These are phyloP conservation scores for Cadophora sp. DNA, from an alignment of 2,329 filamentous ascomycete species.

Conservation along the genomic window DNA sequence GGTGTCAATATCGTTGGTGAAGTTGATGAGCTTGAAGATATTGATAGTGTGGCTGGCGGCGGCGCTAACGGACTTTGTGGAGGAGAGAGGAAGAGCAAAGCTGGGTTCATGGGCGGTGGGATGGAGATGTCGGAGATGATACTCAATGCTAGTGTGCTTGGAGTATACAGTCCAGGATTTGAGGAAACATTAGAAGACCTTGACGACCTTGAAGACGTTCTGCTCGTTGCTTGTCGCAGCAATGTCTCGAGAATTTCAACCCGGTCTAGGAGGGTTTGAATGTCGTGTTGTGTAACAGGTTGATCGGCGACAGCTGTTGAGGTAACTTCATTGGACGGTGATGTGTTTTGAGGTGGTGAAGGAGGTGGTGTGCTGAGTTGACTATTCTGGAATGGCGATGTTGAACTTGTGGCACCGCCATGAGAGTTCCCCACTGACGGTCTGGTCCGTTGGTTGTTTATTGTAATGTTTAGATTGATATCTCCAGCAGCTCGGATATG, in stretches of 20 bases:
- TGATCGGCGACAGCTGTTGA: background rate
- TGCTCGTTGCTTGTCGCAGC: background rate
- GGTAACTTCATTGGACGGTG: background rate
- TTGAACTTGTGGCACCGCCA: background rate
- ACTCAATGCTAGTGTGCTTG: background rate
- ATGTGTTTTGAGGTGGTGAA: background rate
- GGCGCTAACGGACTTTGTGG: background rate
- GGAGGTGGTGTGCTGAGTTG: background rate
- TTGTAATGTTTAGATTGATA: background rate
- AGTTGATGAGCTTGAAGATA: background rate
- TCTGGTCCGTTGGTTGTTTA: background rate
- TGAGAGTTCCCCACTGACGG: background rate
- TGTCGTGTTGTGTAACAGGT: background rate
- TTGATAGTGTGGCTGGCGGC: background rate
- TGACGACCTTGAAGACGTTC: background rate
- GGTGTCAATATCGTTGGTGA: slow-evolving; percentile 5
- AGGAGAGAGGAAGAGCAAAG: background rate
- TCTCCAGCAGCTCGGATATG: background rate
- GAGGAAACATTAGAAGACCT: background rate
- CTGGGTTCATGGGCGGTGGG: background rate
- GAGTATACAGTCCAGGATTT: background rate
- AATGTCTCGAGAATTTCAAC: background rate
- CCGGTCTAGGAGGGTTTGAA: background rate
- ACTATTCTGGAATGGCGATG: no score
- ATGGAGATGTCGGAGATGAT: background rate